A percentile compares a stretch with the other conserved stretches of the same genome.
Evolutionary conservation across 805 yeast species (phyloP).

Genomic region (Candida yuanshanica): DNA sequence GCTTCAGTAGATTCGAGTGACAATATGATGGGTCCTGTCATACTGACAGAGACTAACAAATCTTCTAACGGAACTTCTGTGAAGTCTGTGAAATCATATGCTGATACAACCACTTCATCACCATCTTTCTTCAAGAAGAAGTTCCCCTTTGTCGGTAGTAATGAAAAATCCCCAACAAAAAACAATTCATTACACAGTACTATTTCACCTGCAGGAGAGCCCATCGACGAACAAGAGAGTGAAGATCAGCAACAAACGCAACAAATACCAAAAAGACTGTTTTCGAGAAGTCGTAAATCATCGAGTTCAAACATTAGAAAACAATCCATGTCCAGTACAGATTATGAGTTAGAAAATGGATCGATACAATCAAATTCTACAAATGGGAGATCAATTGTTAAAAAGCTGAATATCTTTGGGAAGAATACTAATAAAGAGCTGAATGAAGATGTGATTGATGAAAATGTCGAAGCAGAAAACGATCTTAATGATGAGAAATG

Average conservation of each 20-base stretch:
- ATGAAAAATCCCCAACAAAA: constrained; percentile 19
- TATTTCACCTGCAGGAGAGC: constrained; percentile 13
- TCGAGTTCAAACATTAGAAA: constrained; percentile 13
- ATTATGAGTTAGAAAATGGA: constrained; percentile 2
- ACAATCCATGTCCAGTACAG: constrained; percentile 17
- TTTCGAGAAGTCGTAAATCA: constrained; percentile 16
- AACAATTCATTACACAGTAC: constrained; percentile 5
- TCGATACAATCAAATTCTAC: constrained; percentile 14
- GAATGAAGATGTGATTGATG: constrained; percentile 15
- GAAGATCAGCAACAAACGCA: constrained; percentile 2
- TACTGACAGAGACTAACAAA: constrained; percentile 16
- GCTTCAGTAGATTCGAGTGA: neutral
- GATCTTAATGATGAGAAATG: neutral
- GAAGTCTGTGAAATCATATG: constrained; percentile 11
- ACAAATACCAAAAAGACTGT: constrained; percentile 14
- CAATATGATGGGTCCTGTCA: constrained; percentile 12
- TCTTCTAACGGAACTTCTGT: constrained; percentile 13
- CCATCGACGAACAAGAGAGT: constrained; percentile 16
- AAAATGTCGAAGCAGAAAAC: constrained; percentile 14
- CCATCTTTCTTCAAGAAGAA: constrained; percentile 33
- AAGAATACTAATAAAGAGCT: constrained; percentile 7
- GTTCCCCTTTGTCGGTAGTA: constrained; percentile 31
- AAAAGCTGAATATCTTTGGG: constrained; percentile 22
- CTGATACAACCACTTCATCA: constrained; percentile 22
- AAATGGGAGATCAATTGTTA: constrained; percentile 16